Base-by-base conservation (phyloP, 1,139 yeast species). In the Hansenula anomala region DNA sequence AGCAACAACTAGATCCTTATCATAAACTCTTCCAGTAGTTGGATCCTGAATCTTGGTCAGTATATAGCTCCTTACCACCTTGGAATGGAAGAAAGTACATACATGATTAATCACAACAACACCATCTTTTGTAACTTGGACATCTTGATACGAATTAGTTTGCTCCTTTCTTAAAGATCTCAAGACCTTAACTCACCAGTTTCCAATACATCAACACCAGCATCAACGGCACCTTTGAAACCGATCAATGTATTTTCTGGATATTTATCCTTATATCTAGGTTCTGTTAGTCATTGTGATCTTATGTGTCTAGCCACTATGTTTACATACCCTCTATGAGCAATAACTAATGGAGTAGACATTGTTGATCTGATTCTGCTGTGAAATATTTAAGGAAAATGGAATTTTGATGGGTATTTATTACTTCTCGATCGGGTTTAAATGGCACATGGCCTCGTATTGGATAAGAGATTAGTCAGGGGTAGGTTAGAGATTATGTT, bases 171-270 rank as follows among this genome's bases (percentile, higher is more conserved):
- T 24, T 13, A 9, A 24, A 9, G 11, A 24, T 25, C 15, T 25
- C 28, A 17, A 28, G n/a, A n/a, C n/a, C n/a, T n/a, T 10, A 4
- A 36, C 36, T 35, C 19, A 48, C 56, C 62, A 9, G 95, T 82
- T 59, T 90, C 97, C 30, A 92, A 72, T 11, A 78, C 73, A 17
- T 75, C 73, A 22, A 86, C 89, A 0, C 92, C 92, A 16, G 77
- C 71, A 15, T 72, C 76, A 36, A 71, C 73, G 18, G 96, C 94
- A 39, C 80, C 79, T 16, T 75, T 66, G 60, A 87, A 86, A 3
- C 95, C 89, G 3, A 67, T 54, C 15, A 88, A 49, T 5, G 96
- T 84, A 60, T 90, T 90, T 56, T 90, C 97, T 4, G 95, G 86
- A 50, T 64, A 82, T 40, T 69, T 64, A 26, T 75, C 77, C 42